Evolutionary conservation across 2,329 filamentous ascomycete species (phyloP).

Genomic region (Stemphylium vesicarium): DNA sequence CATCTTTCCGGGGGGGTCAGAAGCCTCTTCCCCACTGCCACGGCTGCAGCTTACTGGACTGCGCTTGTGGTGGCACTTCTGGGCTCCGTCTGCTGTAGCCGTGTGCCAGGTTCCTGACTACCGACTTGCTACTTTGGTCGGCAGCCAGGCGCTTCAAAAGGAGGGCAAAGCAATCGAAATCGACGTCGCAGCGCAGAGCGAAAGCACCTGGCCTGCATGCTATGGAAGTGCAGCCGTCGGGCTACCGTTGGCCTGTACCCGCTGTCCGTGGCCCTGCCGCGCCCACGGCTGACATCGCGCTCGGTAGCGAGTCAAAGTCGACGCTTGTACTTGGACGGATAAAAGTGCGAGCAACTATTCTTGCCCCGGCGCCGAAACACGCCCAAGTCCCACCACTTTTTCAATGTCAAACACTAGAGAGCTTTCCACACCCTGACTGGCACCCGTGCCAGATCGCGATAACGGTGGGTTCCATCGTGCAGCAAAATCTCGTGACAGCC

Average conservation of each 20-base stretch:
- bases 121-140: constrained; percentile 4
- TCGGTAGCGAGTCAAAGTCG: constrained; percentile 1
- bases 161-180: constrained; percentile 3
- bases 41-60: not conserved
- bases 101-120: not conserved
- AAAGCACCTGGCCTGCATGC: constrained; percentile 6
- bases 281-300: not conserved
- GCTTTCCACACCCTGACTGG: not conserved
- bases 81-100: too few species aligned
- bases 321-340: constrained; percentile 1
- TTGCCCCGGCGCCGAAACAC: not conserved
- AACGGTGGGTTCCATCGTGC: constrained; percentile 3
- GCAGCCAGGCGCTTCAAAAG: not conserved
- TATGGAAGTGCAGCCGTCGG: not conserved
- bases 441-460: constrained; percentile 1
- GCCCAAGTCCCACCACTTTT: not conserved
- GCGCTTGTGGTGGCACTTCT: too few species aligned
- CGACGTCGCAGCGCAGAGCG: constrained; percentile 4
- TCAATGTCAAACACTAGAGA: not conserved
- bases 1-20: not conserved
- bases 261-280: not conserved
- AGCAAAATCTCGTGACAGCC: constrained; percentile 7
- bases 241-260: constrained; percentile 6
- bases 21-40: not conserved
- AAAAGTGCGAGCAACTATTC: constrained; percentile 3